Evolutionary conservation across 371 early-diverging fungal genomes (phyloP), one percentile per base, ranked within the genome.

Genomic region (Mucor indicus): DNA sequence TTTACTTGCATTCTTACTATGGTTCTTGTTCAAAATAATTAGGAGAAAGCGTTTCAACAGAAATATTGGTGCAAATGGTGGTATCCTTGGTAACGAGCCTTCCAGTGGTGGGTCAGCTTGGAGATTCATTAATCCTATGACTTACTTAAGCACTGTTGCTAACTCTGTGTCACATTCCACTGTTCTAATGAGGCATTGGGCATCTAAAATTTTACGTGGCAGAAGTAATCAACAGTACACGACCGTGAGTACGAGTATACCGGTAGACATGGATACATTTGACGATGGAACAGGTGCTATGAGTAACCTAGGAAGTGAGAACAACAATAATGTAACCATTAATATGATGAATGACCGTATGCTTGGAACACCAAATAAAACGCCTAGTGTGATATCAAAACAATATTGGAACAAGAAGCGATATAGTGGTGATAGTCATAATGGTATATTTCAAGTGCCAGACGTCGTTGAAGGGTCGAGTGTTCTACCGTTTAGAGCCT

Each of bases 361-460:
- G 1, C 30, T 64, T 7, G 60, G 56, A 0, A 17, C 31, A 4
- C 36, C 62, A 6, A 53, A 27, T 9, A 60, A 56, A n/a, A 36
- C 64, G 7, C 57, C 52, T 2, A 49, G 57, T 24, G 37, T 48
- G 4, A 29, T 60, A 11, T 56, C 67, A 13, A 55, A 55, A 16
- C 48, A 57, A 17, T 62, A 62, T 9, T 66, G 67, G 67, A 55
- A 16, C 21, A 66, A 66, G 31, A 66, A 66, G 21, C 44, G 67
- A 12, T 66, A 62, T 27, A 66, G 67, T 30, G 67, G 67, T 1
- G 67, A 66, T 41, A 66, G 67, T 38, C 46, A 62, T 41, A 50
- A 9, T 11, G 27, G 23, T 11, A 44, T 49, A 0, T 56, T 38
- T 15, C 50, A 40, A 6, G 38, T 47, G 41, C 44, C 22, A 2